Evolutionary conservation across 116 monocot species (phyloP), one percentile per base, ranked within the genome.

Genomic region (Posidonia oceanica): DNA sequence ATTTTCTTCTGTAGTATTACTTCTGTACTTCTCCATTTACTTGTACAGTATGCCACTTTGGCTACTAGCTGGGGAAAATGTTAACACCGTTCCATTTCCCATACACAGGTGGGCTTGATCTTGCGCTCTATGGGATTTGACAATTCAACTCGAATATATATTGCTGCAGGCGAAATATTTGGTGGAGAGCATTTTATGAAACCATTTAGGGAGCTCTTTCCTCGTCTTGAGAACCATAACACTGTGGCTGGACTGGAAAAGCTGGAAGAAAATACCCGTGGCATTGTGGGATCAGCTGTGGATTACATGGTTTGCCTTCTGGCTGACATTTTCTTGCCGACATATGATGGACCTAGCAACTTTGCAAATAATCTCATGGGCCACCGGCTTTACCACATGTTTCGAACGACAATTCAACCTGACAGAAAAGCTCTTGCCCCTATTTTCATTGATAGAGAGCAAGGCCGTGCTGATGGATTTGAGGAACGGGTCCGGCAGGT

Each of bases 221-320:
- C 98, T 12, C 83, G 63, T 75, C 81, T 99, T 51, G 82, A 87
- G 59, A 99, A 93, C 69, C 98, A 99, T 74, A 88, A 77, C 61
- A 75, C 98, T 3, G 82, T 90, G 20, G 71, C 75, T 17, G 70
- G 59, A 14, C 41, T 87, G 23, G 74, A 84, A 52, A 86, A 83
- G 56, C 69, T 89, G 3, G 89, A 89, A 74, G 93, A 84, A 36
- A 80, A 75, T 39, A 66, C 83, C 14, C 76, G 71, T 42, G 93
- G 93, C 3, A 80, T 93, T 14, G 84, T 75, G 3, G 98, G 98
- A 15, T 88, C 98, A 11, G 98, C 98, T 41, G 88, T 99, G 6
- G 98, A 99, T 63, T 99, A 99, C 81, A 93, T 93, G 93, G 98
- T 99, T 7, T 99, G 98, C 66, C 90, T 98, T 68, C 77, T 93